Evolutionary conservation across 371 early-diverging fungal species (phyloP).

Genomic region (Lichtheimia hyalospora): DNA sequence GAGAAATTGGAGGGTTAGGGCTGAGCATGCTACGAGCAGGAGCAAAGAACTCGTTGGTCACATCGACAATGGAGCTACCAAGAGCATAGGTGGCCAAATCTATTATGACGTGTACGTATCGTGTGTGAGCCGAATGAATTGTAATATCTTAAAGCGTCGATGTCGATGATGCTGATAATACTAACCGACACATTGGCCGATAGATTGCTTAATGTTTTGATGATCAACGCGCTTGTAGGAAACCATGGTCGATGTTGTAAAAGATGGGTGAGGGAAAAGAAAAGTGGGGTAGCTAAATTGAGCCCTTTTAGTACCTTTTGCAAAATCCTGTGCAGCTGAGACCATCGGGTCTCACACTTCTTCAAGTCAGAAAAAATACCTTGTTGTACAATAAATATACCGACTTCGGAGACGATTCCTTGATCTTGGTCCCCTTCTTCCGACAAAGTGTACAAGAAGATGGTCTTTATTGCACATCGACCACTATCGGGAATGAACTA

Average conservation of each 20-base stretch:
- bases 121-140: slow-evolving; percentile 4
- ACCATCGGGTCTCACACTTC: too few relatives aligned
- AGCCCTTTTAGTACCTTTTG: too few relatives aligned
- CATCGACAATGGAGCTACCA: slow-evolving; percentile 73
- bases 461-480: too few relatives aligned
- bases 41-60: slow-evolving; percentile 90
- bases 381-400: too few relatives aligned
- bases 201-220: slow-evolving; percentile 1
- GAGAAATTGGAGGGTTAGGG: slow-evolving; percentile 68
- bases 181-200: slow-evolving; percentile 11
- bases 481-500: too few relatives aligned
- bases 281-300: too few relatives aligned
- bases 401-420: too few relatives aligned
- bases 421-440: too few relatives aligned
- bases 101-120: slow-evolving; percentile 11
- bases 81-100: slow-evolving; percentile 77
- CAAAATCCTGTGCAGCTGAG: too few relatives aligned
- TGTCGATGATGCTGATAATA: background rate
- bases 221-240: slow-evolving; percentile 12
- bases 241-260: background rate
- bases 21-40: slow-evolving; percentile 78
- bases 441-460: too few relatives aligned
- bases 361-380: too few relatives aligned
- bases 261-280: too few relatives aligned
- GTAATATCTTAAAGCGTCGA: background rate